Evolutionary conservation across 1,139 yeast species (phyloP).

Genomic region (Sugiyamaella sp.): DNA sequence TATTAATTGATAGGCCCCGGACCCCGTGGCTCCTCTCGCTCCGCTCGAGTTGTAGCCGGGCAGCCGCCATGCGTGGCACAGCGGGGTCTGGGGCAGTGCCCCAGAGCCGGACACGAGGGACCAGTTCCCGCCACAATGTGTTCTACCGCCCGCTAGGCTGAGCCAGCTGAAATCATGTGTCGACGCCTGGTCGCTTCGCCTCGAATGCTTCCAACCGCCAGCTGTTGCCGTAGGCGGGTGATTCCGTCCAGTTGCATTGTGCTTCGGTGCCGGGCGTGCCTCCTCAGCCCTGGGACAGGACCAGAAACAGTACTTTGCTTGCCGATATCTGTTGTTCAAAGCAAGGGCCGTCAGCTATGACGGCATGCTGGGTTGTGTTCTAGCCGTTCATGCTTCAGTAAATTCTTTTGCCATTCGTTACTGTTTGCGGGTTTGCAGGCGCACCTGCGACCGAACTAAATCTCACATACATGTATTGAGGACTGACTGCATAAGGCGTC

Average conservation of each 20-base stretch:
- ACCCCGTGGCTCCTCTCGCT: not conserved
- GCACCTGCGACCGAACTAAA: not conserved
- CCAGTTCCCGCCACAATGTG: too few species aligned
- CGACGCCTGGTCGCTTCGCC: too few species aligned
- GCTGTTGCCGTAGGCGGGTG: not conserved
- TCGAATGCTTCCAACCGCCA: too few species aligned
- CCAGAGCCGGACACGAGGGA: too few species aligned
- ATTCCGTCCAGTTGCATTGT: not conserved
- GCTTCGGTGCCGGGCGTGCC: too few species aligned
- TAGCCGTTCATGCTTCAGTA: not conserved
- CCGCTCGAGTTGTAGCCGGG: not conserved
- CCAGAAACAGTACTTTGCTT: not conserved
- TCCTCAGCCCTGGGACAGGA: not conserved
- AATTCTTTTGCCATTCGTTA: not conserved
- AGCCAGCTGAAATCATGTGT: too few species aligned
- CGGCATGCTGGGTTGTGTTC: not conserved
- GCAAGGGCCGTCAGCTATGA: not conserved
- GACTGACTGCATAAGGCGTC: not conserved
- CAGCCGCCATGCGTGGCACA: too few species aligned
- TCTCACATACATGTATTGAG: not conserved
- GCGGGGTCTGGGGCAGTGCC: too few species aligned
- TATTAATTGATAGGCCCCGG: not conserved
- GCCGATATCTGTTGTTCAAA: not conserved
- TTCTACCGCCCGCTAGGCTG: too few species aligned
- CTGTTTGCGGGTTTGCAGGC: not conserved